These are phyloP conservation scores for Letharia lupina DNA, from an alignment of 495 filamentous ascomycete genomes.

Conservation along the genomic window DNA sequence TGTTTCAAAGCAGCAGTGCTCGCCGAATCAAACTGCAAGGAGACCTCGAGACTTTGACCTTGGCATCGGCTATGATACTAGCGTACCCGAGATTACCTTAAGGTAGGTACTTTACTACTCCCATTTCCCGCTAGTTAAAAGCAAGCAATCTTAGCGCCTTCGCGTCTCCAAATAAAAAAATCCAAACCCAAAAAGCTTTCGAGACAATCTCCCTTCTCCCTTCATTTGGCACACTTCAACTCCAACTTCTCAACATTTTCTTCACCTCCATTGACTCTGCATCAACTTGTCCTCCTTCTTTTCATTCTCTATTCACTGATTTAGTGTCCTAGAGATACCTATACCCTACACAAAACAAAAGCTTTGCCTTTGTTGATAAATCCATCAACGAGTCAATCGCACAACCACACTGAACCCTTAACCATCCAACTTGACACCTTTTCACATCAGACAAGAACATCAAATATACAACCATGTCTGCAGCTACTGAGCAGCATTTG, in stretches of 20 bases:
- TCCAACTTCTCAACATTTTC: constrained; percentile 28
- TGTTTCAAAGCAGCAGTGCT: too few relatives aligned
- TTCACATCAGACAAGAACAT: constrained; percentile 30
- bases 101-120: neutral
- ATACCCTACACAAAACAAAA: neutral
- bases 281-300: constrained; percentile 19
- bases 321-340: constrained; percentile 11
- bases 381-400: neutral
- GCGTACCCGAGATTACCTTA: neutral
- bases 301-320: constrained; percentile 15
- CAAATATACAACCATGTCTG: constrained; percentile 31
- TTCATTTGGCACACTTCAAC: constrained; percentile 4
- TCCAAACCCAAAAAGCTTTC: neutral
- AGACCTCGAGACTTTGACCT: too few relatives aligned
- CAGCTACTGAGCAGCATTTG: constrained; percentile 29
- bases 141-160: constrained; percentile 6
- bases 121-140: too few relatives aligned
- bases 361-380: neutral
- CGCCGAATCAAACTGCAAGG: too few relatives aligned
- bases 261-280: constrained; percentile 19
- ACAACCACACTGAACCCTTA: constrained; percentile 33
- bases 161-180: neutral
- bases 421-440: constrained; percentile 30
- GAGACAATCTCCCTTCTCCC: constrained; percentile 1
- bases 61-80: neutral